A percentile compares a stretch with the other conserved stretches of the same genome.
Evolutionary conservation across 2,329 filamentous ascomycete species (phyloP).

Genomic region (Thielaviopsis ethacetica): DNA sequence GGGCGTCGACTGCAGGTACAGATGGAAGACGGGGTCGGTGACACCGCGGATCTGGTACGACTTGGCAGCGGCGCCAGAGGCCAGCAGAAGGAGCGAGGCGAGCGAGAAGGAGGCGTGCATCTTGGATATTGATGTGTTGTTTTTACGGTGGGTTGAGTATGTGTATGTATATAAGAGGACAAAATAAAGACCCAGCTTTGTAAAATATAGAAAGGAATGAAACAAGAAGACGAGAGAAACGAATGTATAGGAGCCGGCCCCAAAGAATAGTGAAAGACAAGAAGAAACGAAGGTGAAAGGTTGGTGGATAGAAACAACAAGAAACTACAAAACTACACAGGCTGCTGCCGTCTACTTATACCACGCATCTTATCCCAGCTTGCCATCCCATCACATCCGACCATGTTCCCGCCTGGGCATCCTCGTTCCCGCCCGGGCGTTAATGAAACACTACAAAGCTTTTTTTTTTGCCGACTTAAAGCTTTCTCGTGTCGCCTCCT

Average conservation of each 20-base stretch:
- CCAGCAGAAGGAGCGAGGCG: constrained; percentile 4
- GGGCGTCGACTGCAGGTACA: constrained; percentile 32
- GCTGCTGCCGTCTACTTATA: background rate
- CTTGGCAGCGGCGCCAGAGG: constrained; percentile 19
- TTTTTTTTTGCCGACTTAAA: background rate
- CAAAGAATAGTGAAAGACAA: background rate
- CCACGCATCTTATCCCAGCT: background rate
- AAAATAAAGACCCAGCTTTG: background rate
- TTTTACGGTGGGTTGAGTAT: background rate
- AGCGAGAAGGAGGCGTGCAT: constrained; percentile 11
- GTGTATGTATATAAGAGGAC: background rate
- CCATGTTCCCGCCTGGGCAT: background rate
- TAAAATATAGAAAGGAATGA: background rate
- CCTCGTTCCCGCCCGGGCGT: background rate
- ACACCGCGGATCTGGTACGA: constrained; percentile 34
- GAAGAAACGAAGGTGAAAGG: background rate
- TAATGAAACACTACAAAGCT: background rate
- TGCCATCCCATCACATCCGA: background rate
- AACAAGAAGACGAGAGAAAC: background rate
- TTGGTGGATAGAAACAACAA: background rate
- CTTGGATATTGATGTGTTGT: background rate
- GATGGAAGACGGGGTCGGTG: constrained; percentile 32
- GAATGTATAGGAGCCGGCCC: background rate
- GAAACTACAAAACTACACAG: background rate
- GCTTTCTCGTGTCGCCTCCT: background rate